phyloP scores from a whole-genome alignment of 805 yeast species.

The Limtongozyma cylindracea region DNA sequence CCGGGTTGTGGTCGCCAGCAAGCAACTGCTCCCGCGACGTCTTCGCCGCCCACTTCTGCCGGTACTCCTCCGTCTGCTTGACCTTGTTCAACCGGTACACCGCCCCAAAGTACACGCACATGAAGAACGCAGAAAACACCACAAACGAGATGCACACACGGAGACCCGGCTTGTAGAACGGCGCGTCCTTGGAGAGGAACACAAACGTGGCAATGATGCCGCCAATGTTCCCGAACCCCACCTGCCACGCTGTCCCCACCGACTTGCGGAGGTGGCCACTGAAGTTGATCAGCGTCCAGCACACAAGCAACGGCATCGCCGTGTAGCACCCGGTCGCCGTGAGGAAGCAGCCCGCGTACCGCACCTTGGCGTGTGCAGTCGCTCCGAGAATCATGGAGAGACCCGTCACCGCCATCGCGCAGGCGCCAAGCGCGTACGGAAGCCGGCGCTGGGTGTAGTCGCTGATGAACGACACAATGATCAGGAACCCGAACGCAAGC shows the following conservation, averaged over 20 bases:
- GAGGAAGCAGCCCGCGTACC: slow-evolving; percentile 43
- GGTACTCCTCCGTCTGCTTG: slow-evolving; percentile 7
- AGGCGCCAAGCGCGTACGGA: slow-evolving; percentile 15
- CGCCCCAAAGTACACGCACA: slow-evolving; percentile 9
- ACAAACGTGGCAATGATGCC: slow-evolving; percentile 40
- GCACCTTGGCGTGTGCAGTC: slow-evolving; percentile 9
- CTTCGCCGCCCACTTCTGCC: slow-evolving; percentile 5
- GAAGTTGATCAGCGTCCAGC: slow-evolving; percentile 40
- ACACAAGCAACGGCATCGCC: slow-evolving; percentile 42
- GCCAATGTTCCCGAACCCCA: slow-evolving; percentile 55
- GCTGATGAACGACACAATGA: slow-evolving; percentile 21
- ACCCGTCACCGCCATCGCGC: slow-evolving; percentile 19
- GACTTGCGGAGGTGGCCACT: slow-evolving; percentile 37
- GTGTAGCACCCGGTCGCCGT: slow-evolving; percentile 31
- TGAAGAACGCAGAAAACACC: slow-evolving; percentile 12
- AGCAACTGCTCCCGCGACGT: slow-evolving; percentile 8
- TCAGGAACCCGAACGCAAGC: slow-evolving; percentile 41
- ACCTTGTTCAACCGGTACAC: slow-evolving; percentile 4
- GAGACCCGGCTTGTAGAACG: slow-evolving; percentile 30
- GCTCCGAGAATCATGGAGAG: slow-evolving; percentile 26
- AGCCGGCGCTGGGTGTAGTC: slow-evolving; percentile 25
- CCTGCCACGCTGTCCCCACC: slow-evolving; percentile 31
- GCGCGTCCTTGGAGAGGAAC: slow-evolving; percentile 28
- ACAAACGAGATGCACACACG: slow-evolving; percentile 22
- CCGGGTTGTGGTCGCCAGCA: slow-evolving; percentile 13